These are phyloP conservation scores for Onygenales sp. DNA, from an alignment of 2,329 filamentous ascomycete genomes.

Conservation along the genomic window DNA sequence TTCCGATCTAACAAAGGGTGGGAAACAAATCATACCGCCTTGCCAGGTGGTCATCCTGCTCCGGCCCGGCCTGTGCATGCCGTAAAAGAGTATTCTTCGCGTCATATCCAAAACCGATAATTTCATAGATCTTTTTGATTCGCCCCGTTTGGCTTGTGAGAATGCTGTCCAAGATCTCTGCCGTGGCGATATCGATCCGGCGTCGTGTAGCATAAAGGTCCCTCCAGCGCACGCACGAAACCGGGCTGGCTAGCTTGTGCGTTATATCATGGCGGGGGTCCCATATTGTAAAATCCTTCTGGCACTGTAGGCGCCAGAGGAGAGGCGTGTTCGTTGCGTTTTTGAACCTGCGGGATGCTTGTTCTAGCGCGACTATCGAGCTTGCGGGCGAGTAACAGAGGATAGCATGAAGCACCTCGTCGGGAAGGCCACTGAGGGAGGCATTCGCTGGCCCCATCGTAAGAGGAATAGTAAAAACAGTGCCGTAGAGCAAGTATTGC, in stretches of 20 bases:
- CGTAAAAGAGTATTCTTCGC: slow-evolving; percentile 73
- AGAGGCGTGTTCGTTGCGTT: slow-evolving; percentile 60
- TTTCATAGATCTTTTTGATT: slow-evolving; percentile 57
- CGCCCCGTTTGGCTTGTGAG: slow-evolving; percentile 62
- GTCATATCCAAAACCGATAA: slow-evolving; percentile 70
- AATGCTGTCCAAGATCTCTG: slow-evolving; percentile 54
- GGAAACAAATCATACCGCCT: slow-evolving; percentile 20
- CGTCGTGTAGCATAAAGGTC: slow-evolving; percentile 51
- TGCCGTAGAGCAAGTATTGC: neutral
- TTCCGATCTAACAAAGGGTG: slow-evolving; percentile 9
- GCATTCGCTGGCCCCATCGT: neutral
- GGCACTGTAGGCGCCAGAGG: slow-evolving; percentile 73
- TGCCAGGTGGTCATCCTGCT: slow-evolving; percentile 64
- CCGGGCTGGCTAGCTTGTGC: slow-evolving; percentile 44
- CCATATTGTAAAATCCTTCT: slow-evolving; percentile 64
- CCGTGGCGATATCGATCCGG: slow-evolving; percentile 43
- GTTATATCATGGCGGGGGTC: slow-evolving; percentile 52
- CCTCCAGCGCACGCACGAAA: slow-evolving; percentile 64
- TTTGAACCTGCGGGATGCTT: slow-evolving; percentile 55
- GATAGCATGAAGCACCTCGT: slow-evolving; percentile 77
- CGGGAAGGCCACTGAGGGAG: slow-evolving; percentile 46
- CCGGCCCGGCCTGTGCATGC: slow-evolving; percentile 52
- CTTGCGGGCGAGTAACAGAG: slow-evolving; percentile 51
- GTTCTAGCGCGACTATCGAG: slow-evolving; percentile 44
- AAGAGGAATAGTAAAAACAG: neutral